A percentile compares a stretch with the other conserved stretches of the same genome.
Conservation (phyloP, 306 rosid species). For the Hippophae tibetana region DNA sequence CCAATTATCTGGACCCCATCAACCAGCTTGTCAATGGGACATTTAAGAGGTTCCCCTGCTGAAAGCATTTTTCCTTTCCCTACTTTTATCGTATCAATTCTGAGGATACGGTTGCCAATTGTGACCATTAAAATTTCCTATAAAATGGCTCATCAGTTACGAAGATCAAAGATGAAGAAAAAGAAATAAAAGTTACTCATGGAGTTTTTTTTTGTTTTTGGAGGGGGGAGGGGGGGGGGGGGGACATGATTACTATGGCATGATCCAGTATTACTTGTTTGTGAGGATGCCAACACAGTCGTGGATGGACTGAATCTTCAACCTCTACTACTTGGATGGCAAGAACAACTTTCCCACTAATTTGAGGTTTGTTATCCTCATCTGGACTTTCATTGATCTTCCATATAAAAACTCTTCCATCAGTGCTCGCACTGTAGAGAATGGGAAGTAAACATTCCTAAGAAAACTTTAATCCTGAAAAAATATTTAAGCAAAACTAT, state of each 20-base stretch:
- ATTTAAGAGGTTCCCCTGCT: slow-evolving; percentile 56
- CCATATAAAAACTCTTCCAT: slow-evolving; percentile 60
- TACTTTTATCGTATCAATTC: slow-evolving; percentile 45
- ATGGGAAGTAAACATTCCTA: slow-evolving; percentile 10
- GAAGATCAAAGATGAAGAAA: neutral
- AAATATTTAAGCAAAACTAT: slow-evolving; percentile 8
- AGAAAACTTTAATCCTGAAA: neutral
- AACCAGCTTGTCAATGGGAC: slow-evolving; percentile 48
- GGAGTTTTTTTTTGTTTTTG: too few species aligned
- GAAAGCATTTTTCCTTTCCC: slow-evolving; percentile 46
- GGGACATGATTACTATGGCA: slow-evolving; percentile 8
- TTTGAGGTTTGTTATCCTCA: slow-evolving; percentile 68
- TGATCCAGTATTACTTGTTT: slow-evolving; percentile 45
- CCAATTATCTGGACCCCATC: slow-evolving; percentile 58
- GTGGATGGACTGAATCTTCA: slow-evolving; percentile 50
- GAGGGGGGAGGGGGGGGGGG: too few species aligned
- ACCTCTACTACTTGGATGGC: slow-evolving; percentile 53
- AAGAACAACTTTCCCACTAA: slow-evolving; percentile 44
- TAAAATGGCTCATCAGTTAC: slow-evolving; percentile 14
- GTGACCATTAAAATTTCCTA: slow-evolving; percentile 64
- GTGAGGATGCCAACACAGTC: slow-evolving; percentile 79
- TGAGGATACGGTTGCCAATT: slow-evolving; percentile 43
- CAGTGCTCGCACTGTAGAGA: slow-evolving; percentile 51
- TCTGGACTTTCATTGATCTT: slow-evolving; percentile 59
- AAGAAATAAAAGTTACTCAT: slow-evolving; percentile 5